These are phyloP conservation scores for Pseudogymnoascus sp. DNA, from an alignment of 2,329 filamentous ascomycete genomes.

Conservation along the genomic window DNA sequence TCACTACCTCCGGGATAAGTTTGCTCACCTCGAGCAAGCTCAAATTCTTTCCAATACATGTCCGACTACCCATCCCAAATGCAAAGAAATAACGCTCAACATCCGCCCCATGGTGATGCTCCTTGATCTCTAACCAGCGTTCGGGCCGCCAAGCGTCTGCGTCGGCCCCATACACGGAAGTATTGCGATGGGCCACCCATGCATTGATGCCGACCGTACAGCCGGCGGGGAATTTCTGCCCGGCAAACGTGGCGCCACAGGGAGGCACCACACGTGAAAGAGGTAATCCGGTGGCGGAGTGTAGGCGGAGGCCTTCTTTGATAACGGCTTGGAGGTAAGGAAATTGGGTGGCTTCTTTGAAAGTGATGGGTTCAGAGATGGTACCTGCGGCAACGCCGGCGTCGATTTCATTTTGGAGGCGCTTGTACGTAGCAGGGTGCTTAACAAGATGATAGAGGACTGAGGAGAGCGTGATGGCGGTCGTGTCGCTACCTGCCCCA, in stretches of 20 bases:
- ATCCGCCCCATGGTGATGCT: conserved; percentile 3
- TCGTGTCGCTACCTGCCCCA: conserved; percentile 32
- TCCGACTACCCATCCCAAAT: conserved; percentile 37
- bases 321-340: conserved; percentile 30
- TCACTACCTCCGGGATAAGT: conserved; percentile 33
- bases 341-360: conserved; percentile 20
- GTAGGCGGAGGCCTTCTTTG: conserved; percentile 31
- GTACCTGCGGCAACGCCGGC: conserved; percentile 10
- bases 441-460: conserved; percentile 27
- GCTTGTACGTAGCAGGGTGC: conserved; percentile 25
- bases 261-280: conserved; percentile 42
- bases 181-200: conserved; percentile 38
- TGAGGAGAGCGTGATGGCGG: conserved; percentile 28
- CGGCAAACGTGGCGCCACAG: conserved; percentile 36
- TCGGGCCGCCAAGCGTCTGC: conserved; percentile 39
- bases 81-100: conserved; percentile 18
- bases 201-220: conserved; percentile 37
- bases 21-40: conserved; percentile 39
- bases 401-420: conserved; percentile 35
- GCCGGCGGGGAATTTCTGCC: conserved; percentile 36
- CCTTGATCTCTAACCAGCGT: conserved; percentile 35
- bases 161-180: conserved; percentile 37
- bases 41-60: conserved; percentile 39
- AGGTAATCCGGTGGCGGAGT: conserved; percentile 41
- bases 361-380: conserved; percentile 18